Conservation (phyloP, 2,329 filamentous ascomycete genomes). For the Leptoxyphium fumago region DNA sequence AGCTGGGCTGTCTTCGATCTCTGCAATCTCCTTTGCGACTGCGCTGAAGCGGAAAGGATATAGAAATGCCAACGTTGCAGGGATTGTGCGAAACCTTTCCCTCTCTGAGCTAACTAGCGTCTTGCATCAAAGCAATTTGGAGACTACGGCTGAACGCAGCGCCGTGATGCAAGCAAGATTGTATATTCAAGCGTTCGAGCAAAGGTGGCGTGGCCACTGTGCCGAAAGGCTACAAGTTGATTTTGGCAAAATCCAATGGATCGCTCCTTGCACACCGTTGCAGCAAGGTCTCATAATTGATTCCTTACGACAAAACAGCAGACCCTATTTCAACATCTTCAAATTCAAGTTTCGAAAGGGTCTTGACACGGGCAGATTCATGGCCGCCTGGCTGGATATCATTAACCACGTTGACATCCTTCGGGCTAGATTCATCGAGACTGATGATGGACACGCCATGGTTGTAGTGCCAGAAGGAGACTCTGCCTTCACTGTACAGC, state of each 20-base stretch:
- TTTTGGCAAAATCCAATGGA: slow-evolving; percentile 47
- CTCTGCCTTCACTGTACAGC: background rate
- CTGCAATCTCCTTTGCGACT: slow-evolving; percentile 55
- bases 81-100: slow-evolving; percentile 46
- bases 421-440: slow-evolving; percentile 57
- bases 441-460: slow-evolving; percentile 63
- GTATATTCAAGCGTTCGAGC: slow-evolving; percentile 46
- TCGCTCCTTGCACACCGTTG: slow-evolving; percentile 70
- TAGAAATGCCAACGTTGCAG: slow-evolving; percentile 43
- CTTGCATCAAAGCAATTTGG: slow-evolving; percentile 9
- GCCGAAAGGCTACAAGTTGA: slow-evolving; percentile 39
- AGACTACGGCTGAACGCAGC: slow-evolving; percentile 12
- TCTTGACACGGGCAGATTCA: slow-evolving; percentile 36
- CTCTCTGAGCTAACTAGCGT: slow-evolving; percentile 27
- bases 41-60: slow-evolving; percentile 51
- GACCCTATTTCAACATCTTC: slow-evolving; percentile 68
- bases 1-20: slow-evolving; percentile 77
- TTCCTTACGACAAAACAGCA: slow-evolving; percentile 41
- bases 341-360: slow-evolving; percentile 36
- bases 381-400: slow-evolving; percentile 42
- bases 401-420: slow-evolving; percentile 46
- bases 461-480: slow-evolving; percentile 38
- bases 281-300: slow-evolving; percentile 76
- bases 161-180: slow-evolving; percentile 34
- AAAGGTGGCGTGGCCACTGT: slow-evolving; percentile 41